A percentile compares a stretch with the other conserved stretches of the same genome.
Conservation (phyloP, 345 rosid genomes). For the Hirschfeldia incana region DNA sequence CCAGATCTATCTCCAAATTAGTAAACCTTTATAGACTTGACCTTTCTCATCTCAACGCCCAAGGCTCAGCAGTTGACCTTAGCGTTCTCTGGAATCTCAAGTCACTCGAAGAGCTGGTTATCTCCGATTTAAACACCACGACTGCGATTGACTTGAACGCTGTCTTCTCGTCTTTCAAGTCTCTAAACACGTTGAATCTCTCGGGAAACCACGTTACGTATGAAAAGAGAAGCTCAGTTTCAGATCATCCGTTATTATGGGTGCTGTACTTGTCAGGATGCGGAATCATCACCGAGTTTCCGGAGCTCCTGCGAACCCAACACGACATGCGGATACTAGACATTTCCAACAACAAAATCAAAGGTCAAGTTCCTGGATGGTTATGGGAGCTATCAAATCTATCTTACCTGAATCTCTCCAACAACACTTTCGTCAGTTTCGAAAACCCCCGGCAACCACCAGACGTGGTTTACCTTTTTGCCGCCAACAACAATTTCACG, state of each 20-base stretch:
- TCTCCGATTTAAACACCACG: constrained; percentile 8
- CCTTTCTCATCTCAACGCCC: neutral
- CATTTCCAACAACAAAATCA: constrained; percentile 21
- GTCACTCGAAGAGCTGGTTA: neutral
- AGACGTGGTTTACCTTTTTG: fast-evolving
- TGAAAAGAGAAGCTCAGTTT: too few species aligned
- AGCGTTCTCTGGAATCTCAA: constrained; percentile 24
- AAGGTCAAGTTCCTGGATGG: constrained; percentile 20
- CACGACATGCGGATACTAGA: fast-evolving
- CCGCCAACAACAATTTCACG: neutral
- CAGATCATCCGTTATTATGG: neutral
- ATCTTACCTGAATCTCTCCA: neutral
- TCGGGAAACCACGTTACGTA: constrained; percentile 4
- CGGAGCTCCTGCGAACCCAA: neutral
- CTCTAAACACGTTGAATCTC: too few species aligned
- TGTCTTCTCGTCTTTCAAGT: too few species aligned
- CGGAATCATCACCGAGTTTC: constrained; percentile 19
- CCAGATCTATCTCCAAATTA: constrained; percentile 12
- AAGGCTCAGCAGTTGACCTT: constrained; percentile 8
- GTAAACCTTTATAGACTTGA: neutral
- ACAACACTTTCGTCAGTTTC: neutral
- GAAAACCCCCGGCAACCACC: neutral
- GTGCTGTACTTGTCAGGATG: neutral
- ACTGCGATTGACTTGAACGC: constrained; percentile 3
- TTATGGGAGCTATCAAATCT: neutral